Conservation (phyloP, 345 rosid species). For the Pseudoturritis turrita region DNA sequence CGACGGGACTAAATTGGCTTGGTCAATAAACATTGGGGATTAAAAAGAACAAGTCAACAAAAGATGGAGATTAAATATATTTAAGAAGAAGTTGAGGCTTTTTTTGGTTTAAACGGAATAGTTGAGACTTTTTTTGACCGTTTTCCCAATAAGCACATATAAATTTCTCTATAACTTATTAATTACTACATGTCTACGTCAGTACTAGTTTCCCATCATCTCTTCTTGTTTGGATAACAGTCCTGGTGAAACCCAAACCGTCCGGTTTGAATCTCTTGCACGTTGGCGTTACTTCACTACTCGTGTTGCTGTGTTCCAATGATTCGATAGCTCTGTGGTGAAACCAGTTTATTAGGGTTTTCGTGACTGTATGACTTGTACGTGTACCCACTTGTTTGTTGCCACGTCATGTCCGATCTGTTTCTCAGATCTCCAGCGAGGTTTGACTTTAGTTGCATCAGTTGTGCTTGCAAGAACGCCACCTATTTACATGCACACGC, state of each 20-base stretch:
- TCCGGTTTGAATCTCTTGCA: not conserved
- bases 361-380: constrained; percentile 19
- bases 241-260: not conserved
- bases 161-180: no score
- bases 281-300: not conserved
- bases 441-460: constrained; percentile 70
- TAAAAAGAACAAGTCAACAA: no score
- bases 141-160: no score
- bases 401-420: constrained; percentile 4
- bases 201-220: no score
- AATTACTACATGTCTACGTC: no score
- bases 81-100: no score
- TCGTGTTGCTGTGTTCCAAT: not conserved
- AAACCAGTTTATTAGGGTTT: constrained; percentile 31
- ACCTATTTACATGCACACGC: constrained; percentile 32
- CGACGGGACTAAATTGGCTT: no score
- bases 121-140: no score
- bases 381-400: constrained; percentile 19
- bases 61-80: no score
- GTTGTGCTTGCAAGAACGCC: constrained; percentile 66
- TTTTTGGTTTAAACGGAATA: no score
- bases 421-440: constrained; percentile 25
- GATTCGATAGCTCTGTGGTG: constrained; percentile 64
- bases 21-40: no score
- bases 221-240: not conserved